These are phyloP conservation scores for Zizania palustris DNA, from an alignment of 202 grass and related monocot species.

Conservation along the genomic window DNA sequence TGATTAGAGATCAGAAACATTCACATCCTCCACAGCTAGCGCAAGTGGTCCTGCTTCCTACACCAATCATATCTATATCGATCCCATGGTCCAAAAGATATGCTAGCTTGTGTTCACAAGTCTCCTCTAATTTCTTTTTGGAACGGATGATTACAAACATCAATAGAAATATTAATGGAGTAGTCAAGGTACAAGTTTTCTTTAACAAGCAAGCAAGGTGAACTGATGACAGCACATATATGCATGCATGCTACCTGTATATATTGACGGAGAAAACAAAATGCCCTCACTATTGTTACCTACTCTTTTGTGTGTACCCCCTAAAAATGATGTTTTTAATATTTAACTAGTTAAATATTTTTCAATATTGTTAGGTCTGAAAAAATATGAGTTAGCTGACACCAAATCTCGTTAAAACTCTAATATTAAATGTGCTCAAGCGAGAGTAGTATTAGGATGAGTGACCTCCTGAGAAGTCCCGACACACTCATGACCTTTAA, in stretches of 20 bases:
- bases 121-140: neutral
- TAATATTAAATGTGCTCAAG: too few species aligned
- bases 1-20: too few species aligned
- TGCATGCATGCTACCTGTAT: too few species aligned
- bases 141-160: neutral
- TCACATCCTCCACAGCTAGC: constrained; percentile 7
- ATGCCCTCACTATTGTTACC: neutral
- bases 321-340: neutral
- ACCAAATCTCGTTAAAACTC: too few species aligned
- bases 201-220: neutral
- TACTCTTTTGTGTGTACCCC: neutral
- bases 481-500: too few species aligned
- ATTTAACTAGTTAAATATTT: neutral
- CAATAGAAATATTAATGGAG: neutral
- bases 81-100: constrained; percentile 13
- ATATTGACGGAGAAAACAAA: neutral
- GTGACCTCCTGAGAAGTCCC: too few species aligned
- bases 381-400: too few species aligned
- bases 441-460: too few species aligned
- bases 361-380: too few species aligned
- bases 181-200: neutral
- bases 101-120: neutral
- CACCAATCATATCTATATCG: neutral
- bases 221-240: neutral
- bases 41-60: constrained; percentile 28